Evolutionary conservation across 441 rosid species (phyloP), one percentile per base, ranked within the genome.

Genomic region (Sinapis alba): DNA sequence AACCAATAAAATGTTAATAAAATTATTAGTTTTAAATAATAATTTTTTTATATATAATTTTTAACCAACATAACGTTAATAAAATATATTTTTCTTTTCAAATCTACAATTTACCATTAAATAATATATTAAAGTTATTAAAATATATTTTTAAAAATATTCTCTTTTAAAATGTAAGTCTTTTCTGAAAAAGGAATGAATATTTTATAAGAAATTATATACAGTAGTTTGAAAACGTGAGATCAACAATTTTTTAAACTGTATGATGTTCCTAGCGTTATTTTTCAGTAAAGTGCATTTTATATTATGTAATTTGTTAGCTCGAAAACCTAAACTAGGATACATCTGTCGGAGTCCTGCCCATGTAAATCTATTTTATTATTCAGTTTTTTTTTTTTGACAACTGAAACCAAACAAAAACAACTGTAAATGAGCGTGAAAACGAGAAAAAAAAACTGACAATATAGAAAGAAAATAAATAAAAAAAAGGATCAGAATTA

Each of bases 321-420:
- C 4, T 50, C 28, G 30, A 13, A 23, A 34, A 3, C n/a, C 32
- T 58, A 47, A 34, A 59, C 68, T 24, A 60, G 6, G 20, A 60
- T 62, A 36, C 23, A 18, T 68, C 24, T 75, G 79, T 75, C 79
- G 3, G 64, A 69, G 69, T 69, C 59, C 15, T 38, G 32, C n/a
- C 65, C 72, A 59, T 30, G 32, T 60, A 57, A 47, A 58, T 59
- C 72, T 66, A 59, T 10, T 59, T 45, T 53, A 18, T 75, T 68
- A 68, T 34, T 68, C 57, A 75, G 78, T 75, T 68, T 24, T 16
- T 47, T 47, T 15, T 12, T 34, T 30, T 11, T 3, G 16, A 74
- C 54, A 61, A 60, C 73, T 8, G 73, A 60, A 59, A 50, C 32
- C 43, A 5, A 47, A 59, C 53, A 50, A 60, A 13, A 4, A 75